Percentiles rank a stretch among this genome's conserved stretches.
Conservation (phyloP, 805 yeast genomes). For the Starmerella scarabaei region DNA sequence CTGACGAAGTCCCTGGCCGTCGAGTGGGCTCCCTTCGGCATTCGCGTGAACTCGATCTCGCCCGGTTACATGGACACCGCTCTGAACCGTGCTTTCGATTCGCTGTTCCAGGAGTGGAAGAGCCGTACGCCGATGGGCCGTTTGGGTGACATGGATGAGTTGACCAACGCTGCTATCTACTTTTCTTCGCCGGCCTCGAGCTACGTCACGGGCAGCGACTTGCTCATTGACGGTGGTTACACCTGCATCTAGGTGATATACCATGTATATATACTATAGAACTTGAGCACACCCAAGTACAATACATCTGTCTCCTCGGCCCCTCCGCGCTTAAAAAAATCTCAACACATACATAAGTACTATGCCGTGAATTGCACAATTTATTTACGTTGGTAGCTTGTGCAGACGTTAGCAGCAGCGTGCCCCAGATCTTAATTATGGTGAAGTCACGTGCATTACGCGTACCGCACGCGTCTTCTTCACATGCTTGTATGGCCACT, state of each 20-base stretch:
- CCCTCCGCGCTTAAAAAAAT: too few species aligned
- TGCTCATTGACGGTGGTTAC: constrained; percentile 53
- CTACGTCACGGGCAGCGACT: constrained; percentile 54
- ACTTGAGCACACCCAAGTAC: too few species aligned
- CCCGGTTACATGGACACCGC: constrained; percentile 66
- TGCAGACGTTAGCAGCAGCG: too few species aligned
- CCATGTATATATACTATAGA: not conserved
- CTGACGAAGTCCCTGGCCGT: constrained; percentile 55
- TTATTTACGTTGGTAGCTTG: too few species aligned
- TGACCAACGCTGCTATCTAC: constrained; percentile 53
- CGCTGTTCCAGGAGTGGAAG: constrained; percentile 45
- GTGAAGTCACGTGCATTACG: too few species aligned
- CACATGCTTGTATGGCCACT: too few species aligned
- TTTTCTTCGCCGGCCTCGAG: constrained; percentile 43
- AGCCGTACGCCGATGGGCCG: constrained; percentile 53
- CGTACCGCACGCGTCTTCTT: too few species aligned
- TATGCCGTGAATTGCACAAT: too few species aligned
- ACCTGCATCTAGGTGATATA: constrained; percentile 25
- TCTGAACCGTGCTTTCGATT: constrained; percentile 46
- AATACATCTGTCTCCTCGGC: too few species aligned
- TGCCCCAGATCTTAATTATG: too few species aligned
- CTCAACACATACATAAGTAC: too few species aligned
- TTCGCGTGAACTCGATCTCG: constrained; percentile 52
- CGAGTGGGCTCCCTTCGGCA: constrained; percentile 59
- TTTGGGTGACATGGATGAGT: constrained; percentile 59